Evolutionary conservation across 768 basidiomycete genomes (phyloP).

Genomic region (Lactarius vividus): DNA sequence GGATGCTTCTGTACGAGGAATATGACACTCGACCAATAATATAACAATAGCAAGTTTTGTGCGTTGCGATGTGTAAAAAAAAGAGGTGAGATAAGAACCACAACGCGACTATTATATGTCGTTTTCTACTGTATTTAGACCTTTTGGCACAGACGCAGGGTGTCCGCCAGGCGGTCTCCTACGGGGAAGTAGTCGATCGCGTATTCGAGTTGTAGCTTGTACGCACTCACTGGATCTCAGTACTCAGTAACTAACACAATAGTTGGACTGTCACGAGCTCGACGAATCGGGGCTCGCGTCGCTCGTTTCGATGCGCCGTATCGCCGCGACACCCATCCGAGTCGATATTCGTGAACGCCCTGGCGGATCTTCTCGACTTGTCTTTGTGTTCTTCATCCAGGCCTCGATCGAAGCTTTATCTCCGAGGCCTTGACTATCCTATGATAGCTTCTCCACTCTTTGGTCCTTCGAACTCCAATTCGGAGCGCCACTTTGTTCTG

Average conservation of each 20-base stretch:
- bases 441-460: not conserved
- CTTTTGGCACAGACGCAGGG: not conserved
- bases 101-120: not conserved
- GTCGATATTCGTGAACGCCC: not conserved
- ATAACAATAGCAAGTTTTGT: not conserved
- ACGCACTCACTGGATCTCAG: not conserved
- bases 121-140: not conserved
- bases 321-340: not conserved
- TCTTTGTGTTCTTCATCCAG: not conserved
- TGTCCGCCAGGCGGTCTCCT: not conserved
- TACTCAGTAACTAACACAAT: not conserved
- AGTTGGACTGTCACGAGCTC: not conserved
- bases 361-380: not conserved
- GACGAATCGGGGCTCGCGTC: not conserved
- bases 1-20: not conserved
- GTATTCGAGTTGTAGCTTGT: too few species aligned
- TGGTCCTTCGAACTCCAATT: not conserved
- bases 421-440: not conserved
- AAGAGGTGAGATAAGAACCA: not conserved
- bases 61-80: not conserved
- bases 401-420: too few species aligned
- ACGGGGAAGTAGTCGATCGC: too few species aligned
- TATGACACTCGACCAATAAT: not conserved
- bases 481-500: too few species aligned
- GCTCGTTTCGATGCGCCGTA: not conserved